A percentile compares a stretch with the other conserved stretches of the same genome.
Conservation (phyloP, 2,329 filamentous ascomycete species). For the Bipolaris bicolor region DNA sequence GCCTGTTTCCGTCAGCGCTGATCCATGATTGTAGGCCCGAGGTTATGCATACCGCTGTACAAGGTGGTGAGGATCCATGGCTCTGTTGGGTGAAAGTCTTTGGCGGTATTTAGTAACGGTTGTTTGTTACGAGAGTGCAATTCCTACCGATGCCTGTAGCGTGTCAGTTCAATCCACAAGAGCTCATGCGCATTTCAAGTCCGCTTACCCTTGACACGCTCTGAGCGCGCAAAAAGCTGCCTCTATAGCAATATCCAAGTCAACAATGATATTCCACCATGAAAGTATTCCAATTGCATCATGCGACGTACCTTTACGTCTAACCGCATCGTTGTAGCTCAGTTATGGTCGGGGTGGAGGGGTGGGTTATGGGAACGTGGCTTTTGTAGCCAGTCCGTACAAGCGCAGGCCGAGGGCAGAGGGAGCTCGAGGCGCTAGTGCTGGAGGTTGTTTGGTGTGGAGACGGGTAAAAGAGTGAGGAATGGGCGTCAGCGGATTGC, state of each 20-base stretch:
- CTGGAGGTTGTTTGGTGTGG: not conserved
- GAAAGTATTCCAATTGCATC: not conserved
- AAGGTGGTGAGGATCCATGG: conserved; percentile 94
- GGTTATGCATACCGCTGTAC: conserved; percentile 75
- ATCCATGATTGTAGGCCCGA: conserved; percentile 7
- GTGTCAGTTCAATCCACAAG: conserved; percentile 31
- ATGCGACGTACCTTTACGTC: conserved; percentile 52
- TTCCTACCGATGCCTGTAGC: conserved; percentile 44
- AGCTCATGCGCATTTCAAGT: conserved; percentile 6
- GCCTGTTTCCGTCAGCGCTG: conserved; percentile 60
- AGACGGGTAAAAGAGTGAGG: not conserved
- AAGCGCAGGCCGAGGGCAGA: conserved; percentile 22
- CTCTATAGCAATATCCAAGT: conserved; percentile 62
- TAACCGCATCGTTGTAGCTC: conserved; percentile 50
- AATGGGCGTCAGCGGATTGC: conserved; percentile 2
- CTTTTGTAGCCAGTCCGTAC: conserved; percentile 46
- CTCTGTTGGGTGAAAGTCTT: conserved; percentile 96
- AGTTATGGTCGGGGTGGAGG: conserved; percentile 37
- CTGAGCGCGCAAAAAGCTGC: conserved; percentile 85
- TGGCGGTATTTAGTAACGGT: conserved; percentile 53
- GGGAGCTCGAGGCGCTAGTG: not conserved
- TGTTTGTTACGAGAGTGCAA: conserved; percentile 5
- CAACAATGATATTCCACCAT: conserved; percentile 35
- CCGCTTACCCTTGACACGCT: conserved; percentile 77
- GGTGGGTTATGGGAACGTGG: conserved; percentile 46